phyloP scores from a whole-genome alignment of 1,284 basidiomycete species.

The Malassezia sympodialis region DNA sequence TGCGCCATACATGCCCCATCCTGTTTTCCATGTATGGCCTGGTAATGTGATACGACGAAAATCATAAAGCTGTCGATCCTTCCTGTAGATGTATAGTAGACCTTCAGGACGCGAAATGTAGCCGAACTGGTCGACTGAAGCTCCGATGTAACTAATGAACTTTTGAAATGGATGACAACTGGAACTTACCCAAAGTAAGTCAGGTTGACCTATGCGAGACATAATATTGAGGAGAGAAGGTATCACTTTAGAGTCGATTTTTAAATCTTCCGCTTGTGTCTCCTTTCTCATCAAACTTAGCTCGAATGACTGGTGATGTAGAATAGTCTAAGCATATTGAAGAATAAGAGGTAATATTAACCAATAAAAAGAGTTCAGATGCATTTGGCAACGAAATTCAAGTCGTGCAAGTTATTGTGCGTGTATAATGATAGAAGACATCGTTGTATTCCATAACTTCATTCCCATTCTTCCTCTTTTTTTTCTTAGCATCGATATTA shows the following conservation, averaged over 20 bases:
- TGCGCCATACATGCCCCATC: not conserved
- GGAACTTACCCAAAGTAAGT: not conserved
- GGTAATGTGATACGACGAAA: not conserved
- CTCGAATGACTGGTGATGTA: too few relatives aligned
- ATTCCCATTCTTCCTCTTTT: too few relatives aligned
- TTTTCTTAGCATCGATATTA: too few relatives aligned
- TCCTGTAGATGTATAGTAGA: not conserved
- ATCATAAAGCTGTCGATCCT: not conserved
- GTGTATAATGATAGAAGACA: too few relatives aligned
- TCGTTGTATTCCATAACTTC: too few relatives aligned
- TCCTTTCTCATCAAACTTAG: not conserved
- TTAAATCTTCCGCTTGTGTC: not conserved
- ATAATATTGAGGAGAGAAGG: not conserved
- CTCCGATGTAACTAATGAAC: not conserved
- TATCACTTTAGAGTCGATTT: not conserved
- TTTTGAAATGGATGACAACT: not conserved
- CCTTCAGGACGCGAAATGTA: not conserved
- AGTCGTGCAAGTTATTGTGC: too few relatives aligned
- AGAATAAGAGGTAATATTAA: too few relatives aligned
- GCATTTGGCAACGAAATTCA: too few relatives aligned
- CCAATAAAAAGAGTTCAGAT: too few relatives aligned
- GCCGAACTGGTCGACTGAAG: not conserved
- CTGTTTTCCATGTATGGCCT: not conserved
- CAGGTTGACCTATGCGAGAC: not conserved
- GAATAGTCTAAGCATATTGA: too few relatives aligned